Conservation (phyloP, 805 yeast genomes). For the Candida oleophila region DNA sequence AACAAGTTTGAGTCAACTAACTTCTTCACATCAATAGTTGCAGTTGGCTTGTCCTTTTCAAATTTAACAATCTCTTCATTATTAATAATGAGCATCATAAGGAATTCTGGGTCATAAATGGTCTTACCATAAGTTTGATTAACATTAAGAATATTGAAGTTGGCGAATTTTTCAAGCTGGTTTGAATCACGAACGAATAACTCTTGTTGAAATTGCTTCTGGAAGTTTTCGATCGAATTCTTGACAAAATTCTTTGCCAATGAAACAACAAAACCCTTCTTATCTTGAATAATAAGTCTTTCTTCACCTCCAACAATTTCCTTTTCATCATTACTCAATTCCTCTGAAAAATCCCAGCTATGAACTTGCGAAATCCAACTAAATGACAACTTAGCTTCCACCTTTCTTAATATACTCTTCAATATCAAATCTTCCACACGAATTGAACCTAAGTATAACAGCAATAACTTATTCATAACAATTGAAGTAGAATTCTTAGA, state of each 20-base stretch:
- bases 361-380: constrained; percentile 69
- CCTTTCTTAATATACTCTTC: constrained; percentile 49
- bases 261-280: constrained; percentile 48
- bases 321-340: constrained; percentile 39
- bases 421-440: constrained; percentile 62
- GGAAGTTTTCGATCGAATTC: constrained; percentile 37
- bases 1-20: constrained; percentile 58
- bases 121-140: constrained; percentile 24
- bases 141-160: constrained; percentile 12
- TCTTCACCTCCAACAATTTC: constrained; percentile 48
- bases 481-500: constrained; percentile 44
- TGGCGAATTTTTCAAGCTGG: constrained; percentile 24
- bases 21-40: constrained; percentile 50
- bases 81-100: constrained; percentile 59
- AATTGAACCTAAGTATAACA: constrained; percentile 62
- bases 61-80: constrained; percentile 59
- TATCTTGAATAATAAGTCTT: constrained; percentile 43
- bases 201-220: neutral
- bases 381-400: constrained; percentile 52
- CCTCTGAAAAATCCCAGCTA: constrained; percentile 62
- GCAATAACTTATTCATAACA: constrained; percentile 47
- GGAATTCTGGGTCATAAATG: constrained; percentile 69
- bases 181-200: neutral
- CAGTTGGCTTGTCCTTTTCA: constrained; percentile 22
- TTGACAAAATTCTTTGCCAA: constrained; percentile 49